Evolutionary conservation across 768 basidiomycete species (phyloP).

Genomic region (Leccinum pellstonianum): DNA sequence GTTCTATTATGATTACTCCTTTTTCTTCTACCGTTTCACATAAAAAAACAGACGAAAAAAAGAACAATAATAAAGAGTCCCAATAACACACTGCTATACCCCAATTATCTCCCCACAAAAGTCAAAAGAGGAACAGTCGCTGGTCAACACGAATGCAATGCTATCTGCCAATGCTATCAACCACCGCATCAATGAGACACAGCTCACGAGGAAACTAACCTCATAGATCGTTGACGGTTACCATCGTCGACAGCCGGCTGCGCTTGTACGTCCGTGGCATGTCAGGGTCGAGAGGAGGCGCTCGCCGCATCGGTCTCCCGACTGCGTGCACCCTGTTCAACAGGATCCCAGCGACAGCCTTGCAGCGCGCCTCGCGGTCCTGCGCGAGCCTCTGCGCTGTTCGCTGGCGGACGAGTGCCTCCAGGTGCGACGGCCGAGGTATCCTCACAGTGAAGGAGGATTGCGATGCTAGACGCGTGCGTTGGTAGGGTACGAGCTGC

Average conservation of each 20-base stretch:
- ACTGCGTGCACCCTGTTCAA: slow-evolving; percentile 51
- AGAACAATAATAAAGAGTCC: neutral
- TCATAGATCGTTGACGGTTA: slow-evolving; percentile 43
- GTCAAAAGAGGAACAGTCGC: neutral
- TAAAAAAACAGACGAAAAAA: neutral
- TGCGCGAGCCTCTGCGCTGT: slow-evolving; percentile 33
- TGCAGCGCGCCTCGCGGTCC: slow-evolving; percentile 43
- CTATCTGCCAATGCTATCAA: slow-evolving; percentile 5
- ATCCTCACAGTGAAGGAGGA: slow-evolving; percentile 28
- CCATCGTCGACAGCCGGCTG: slow-evolving; percentile 51
- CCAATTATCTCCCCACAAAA: neutral
- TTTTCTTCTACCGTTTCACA: neutral
- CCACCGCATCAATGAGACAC: neutral
- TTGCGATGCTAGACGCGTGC: slow-evolving; percentile 31
- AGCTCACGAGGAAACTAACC: slow-evolving; percentile 2
- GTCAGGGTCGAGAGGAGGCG: slow-evolving; percentile 29
- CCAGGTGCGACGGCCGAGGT: slow-evolving; percentile 23
- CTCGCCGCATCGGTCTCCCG: slow-evolving; percentile 53
- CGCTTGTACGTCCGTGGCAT: slow-evolving; percentile 45
- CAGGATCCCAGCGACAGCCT: slow-evolving; percentile 58
- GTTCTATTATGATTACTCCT: neutral
- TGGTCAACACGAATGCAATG: slow-evolving; percentile 17
- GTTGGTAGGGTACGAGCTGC: slow-evolving; percentile 21
- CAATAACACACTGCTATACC: neutral
- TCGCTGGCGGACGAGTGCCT: slow-evolving; percentile 30